Evolutionary conservation across 352 stramenopile genomes (phyloP).

Genomic region (Globisporangium orthogonon): DNA sequence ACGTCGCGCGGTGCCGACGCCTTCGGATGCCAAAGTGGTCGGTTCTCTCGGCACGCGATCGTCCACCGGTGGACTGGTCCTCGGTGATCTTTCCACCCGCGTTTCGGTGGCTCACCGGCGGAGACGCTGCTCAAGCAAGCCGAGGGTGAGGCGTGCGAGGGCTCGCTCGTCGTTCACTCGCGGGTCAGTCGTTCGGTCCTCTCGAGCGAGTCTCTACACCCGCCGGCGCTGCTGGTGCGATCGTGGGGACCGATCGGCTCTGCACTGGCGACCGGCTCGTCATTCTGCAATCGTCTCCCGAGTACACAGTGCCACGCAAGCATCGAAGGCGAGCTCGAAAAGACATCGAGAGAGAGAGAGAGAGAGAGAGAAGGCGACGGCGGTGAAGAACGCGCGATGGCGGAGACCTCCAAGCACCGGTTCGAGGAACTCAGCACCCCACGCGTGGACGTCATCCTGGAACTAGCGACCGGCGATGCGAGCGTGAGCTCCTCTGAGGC

Average conservation of each 20-base stretch:
- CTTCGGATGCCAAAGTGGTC: too few relatives aligned
- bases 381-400: too few relatives aligned
- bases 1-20: too few relatives aligned
- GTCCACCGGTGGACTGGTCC: not conserved
- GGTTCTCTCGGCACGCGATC: not conserved
- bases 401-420: not conserved
- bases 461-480: not conserved
- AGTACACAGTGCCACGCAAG: not conserved
- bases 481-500: not conserved
- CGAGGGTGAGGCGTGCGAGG: not conserved
- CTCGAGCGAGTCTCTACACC: not conserved
- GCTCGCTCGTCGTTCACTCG: too few relatives aligned
- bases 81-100: not conserved
- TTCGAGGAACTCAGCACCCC: slow-evolving; percentile 1
- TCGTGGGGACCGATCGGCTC: too few relatives aligned
- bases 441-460: not conserved
- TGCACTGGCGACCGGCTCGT: not conserved
- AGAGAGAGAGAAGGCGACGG: too few relatives aligned
- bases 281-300: not conserved
- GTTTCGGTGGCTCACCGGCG: not conserved
- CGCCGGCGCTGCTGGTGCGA: too few relatives aligned
- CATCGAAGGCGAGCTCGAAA: too few relatives aligned
- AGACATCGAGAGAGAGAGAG: too few relatives aligned
- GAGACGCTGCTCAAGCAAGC: not conserved
- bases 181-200: not conserved